Base-by-base conservation (phyloP, 1,284 basidiomycete species). In the Kalmanozyma brasiliensis region DNA sequence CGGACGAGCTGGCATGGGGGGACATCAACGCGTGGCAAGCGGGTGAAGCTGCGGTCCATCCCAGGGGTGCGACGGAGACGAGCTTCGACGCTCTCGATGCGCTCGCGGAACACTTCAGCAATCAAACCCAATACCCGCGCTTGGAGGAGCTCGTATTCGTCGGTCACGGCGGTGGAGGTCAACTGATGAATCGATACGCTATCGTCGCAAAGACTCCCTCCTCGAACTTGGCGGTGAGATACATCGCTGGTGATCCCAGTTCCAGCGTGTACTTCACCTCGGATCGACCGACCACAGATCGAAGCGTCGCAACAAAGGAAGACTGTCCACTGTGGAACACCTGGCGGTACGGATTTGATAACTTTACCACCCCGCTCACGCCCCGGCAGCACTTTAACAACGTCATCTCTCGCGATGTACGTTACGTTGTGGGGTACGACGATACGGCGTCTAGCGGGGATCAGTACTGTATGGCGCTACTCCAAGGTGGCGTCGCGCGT, bases 101-200 rank as follows among this genome's bases (percentile, higher is more conserved):
- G 4, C 44, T 81, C 10, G 52, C 76, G 29, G 77, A 75, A 36
- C 37, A 69, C 13, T 79, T 82, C 32, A 33, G 53, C 33, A 60
- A 80, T 47, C 19, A 33, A 6, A 47, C 57, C 14, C 53, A 59
- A 19, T 82, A 74, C 44, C 78, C 79, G 0, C 35, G 20, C 13
- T 34, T 82, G 41, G 53, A 69, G 26, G 73, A 75, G n/a, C 46
- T 82, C n/a, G 77, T 76, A 9, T 59, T 79, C 35, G 75, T 80
- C 11, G 80, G 80, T 10, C 80, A 82, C 38, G 80, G 80, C 10
- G 80, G 80, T n/a, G 80, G 80, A 26, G 80, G 67, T 7, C 80
- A 82, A 32, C 49, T 81, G 11, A 74, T 78, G 42, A 73, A 76
- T 37, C 59, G 80, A 13, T 82, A 81, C 48, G 68, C 73, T 4